These are phyloP conservation scores for Musa itinerans DNA, from an alignment of 176 grass and related monocot genomes.

Conservation along the genomic window DNA sequence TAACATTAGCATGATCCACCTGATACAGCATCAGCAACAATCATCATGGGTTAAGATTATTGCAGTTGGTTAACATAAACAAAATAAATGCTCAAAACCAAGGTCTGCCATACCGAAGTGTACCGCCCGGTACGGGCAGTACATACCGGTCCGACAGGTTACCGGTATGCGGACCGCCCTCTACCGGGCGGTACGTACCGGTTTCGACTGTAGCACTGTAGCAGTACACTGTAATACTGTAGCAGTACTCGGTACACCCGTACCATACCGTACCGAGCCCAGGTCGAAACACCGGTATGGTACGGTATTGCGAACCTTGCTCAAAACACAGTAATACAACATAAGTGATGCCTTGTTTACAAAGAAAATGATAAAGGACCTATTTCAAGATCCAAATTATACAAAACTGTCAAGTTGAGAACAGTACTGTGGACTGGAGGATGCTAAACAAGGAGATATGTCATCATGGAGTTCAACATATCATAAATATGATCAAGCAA, in stretches of 20 bases:
- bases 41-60: neutral
- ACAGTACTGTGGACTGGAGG: neutral
- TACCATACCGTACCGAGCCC: too few relatives aligned
- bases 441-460: neutral
- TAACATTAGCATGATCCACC: constrained; percentile 83
- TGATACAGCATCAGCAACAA: constrained; percentile 17
- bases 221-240: too few relatives aligned
- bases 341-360: neutral
- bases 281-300: too few relatives aligned
- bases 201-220: too few relatives aligned
- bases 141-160: too few relatives aligned
- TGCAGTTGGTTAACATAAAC: neutral
- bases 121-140: too few relatives aligned
- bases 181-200: too few relatives aligned
- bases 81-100: neutral
- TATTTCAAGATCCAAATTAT: neutral
- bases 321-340: neutral
- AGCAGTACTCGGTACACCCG: too few relatives aligned
- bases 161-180: too few relatives aligned
- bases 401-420: neutral
- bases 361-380: neutral
- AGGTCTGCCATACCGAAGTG: too few relatives aligned
- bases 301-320: too few relatives aligned
- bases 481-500: neutral
- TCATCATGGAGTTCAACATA: neutral